Evolutionary conservation across 768 basidiomycete genomes (phyloP), one percentile per base, ranked within the genome.

Genomic region (Pleurotus platypus): DNA sequence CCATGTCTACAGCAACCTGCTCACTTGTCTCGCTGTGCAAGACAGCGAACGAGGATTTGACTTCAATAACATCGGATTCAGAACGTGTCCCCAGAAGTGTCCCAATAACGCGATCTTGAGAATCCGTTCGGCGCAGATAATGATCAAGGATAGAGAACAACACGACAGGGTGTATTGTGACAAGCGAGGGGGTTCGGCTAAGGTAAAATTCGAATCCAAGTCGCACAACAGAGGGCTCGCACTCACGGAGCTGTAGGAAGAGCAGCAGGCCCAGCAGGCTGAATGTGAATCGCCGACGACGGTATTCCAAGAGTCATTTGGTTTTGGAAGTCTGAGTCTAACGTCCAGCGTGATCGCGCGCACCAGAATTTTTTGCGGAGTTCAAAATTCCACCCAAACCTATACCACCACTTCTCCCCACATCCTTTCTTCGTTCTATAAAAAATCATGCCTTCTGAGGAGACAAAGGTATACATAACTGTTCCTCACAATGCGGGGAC

Each of bases 131-230:
- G 15, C 96, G 89, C 51, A 98, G 86, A 73, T 94, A 95, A 78
- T 98, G 95, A 74, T 97, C 95, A 62, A 98, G 86, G 77, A 98
- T 92, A 54, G 93, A 88, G 70, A 97, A 92, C 48, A 98, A 84
- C 3, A 92, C 94, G 51, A 92, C 89, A 11, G 96, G 94, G 69
- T 95, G 92, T 59, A 98, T 82, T 48, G 87, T 91, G 57, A 97
- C 82, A 46, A 77, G 81, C 27, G 83, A 81, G 27, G 88, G 89
- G 57, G 85, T 78, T 39, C 87, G 85, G 55, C 91, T 93, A 65
- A 38, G 59, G 42, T 49, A 30, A 61, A 61, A 26, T 61, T 48
- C 11, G 56, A 46, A 49, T 1, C 8, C 45, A 20, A 18, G 42
- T 56, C 57, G 35, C 58, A 45, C 18, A 22, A 24, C 40, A 18